Evolutionary conservation across 352 stramenopile genomes (phyloP), one percentile per base, ranked within the genome.

Genomic region (Phytopythium aichiense): DNA sequence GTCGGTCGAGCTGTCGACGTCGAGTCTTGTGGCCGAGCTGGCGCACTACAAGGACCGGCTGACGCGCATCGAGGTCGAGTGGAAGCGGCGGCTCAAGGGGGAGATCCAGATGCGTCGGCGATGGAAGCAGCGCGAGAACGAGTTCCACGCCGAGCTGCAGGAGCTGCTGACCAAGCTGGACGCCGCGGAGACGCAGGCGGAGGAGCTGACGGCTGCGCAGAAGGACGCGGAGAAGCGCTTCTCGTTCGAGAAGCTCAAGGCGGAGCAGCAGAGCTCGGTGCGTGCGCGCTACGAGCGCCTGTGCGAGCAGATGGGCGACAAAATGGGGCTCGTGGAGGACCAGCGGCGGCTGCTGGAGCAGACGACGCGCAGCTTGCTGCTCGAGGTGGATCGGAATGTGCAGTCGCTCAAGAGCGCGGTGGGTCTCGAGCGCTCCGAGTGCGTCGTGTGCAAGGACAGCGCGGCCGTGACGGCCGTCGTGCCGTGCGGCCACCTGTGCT

Each of bases 401-500:
- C 72, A 88, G 35, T 72, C 76, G 45, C 64, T 90, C 45, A 92
- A 91, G 71, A 75, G 80, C 54, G 72, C 74, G 33, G 75, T 83
- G 16, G 63, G 81, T 20, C 69, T 89, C 1, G 81, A 90, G 50
- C 72, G 75, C 55, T 87, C 68, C 56, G 85, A 94, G 65, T 94
- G 85, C 65, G 76, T 94, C 56, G 66, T 94, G 60, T 94, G 85
- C 73, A 89, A 90, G 61, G 85, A 94, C 58, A 73, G 73, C 35
- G 64, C 77, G 37, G 81, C 85, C 1, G 84, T 89, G 54, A 91
- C 77, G 35, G 85, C 85, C 7, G 71, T 94, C 42, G 83, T 92
- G 55, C 85, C 85, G 46, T 94, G 85, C 46, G 85, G 85, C n/a
- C 85, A 94, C 49, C 48, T 94, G 48, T 91, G 84, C 57, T 94